A percentile compares a stretch with the other conserved stretches of the same genome.
phyloP scores from a whole-genome alignment of 371 early-diverging fungal species.

The Choanephora cucurbitarum region DNA sequence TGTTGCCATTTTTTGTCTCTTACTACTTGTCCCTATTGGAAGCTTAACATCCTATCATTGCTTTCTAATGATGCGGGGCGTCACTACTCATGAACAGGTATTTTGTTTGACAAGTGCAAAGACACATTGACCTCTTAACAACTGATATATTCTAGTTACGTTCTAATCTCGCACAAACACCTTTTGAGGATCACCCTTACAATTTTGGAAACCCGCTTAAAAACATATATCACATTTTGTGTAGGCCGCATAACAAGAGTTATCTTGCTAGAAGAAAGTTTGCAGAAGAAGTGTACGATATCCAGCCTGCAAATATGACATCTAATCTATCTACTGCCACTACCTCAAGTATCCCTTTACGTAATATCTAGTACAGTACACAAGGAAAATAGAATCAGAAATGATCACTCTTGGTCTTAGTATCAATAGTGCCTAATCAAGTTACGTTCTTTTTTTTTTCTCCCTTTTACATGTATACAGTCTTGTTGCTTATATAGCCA shows the following conservation, averaged over 20 bases:
- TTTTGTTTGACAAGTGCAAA: slow-evolving; percentile 1
- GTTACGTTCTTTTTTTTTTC: no score
- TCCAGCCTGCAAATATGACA: not conserved
- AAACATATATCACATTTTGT: slow-evolving; percentile 57
- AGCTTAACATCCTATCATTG: slow-evolving; percentile 78
- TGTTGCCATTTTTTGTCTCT: slow-evolving; percentile 63
- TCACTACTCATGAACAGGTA: slow-evolving; percentile 91
- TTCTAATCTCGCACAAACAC: slow-evolving; percentile 40
- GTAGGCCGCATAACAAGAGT: slow-evolving; percentile 51
- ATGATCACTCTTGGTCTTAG: no score
- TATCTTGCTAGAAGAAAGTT: slow-evolving; percentile 16
- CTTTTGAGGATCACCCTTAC: slow-evolving; percentile 40
- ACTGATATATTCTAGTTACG: slow-evolving; percentile 24
- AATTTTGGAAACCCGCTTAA: slow-evolving; percentile 40
- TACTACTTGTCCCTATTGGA: slow-evolving; percentile 68
- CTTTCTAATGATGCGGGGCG: slow-evolving; percentile 65
- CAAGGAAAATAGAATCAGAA: not conserved
- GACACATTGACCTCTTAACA: no score
- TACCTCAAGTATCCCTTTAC: not conserved
- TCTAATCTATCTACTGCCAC: not conserved
- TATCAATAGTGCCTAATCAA: no score
- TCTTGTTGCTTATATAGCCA: no score
- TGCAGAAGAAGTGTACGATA: slow-evolving; percentile 9
- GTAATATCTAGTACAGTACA: not conserved
- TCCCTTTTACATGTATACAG: no score